A percentile compares a stretch with the other conserved stretches of the same genome.
Conservation (phyloP, 2,329 filamentous ascomycete species). For the Monilinia aucupariae region DNA sequence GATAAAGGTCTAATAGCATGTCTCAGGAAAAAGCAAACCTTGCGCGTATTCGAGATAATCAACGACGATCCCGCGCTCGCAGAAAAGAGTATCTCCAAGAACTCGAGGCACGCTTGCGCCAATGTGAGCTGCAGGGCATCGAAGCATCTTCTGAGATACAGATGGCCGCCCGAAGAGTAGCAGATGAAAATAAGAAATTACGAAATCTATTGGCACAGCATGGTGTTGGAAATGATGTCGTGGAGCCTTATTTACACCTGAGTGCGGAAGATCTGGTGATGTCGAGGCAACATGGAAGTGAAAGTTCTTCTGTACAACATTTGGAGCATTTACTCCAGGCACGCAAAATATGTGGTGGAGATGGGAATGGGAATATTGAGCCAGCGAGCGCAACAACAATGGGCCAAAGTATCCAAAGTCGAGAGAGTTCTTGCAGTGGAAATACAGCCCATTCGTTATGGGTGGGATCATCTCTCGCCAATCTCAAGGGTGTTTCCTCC, state of each 20-base stretch:
- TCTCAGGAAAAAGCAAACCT: constrained; percentile 34
- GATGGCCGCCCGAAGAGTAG: constrained; percentile 60
- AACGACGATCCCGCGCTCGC: constrained; percentile 67
- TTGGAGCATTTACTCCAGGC: constrained; percentile 30
- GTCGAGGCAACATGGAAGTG: constrained; percentile 17
- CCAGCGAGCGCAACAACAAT: background rate
- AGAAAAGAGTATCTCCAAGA: constrained; percentile 68
- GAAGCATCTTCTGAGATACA: constrained; percentile 69
- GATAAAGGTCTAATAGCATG: background rate
- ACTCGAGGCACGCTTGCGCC: constrained; percentile 58
- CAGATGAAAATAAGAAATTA: constrained; percentile 63
- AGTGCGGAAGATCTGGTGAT: constrained; percentile 18
- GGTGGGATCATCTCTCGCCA: constrained; percentile 14
- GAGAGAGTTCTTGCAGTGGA: constrained; percentile 27
- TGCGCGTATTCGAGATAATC: constrained; percentile 68
- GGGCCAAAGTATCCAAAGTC: constrained; percentile 17
- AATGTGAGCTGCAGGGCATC: constrained; percentile 59
- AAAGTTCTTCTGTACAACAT: constrained; percentile 25
- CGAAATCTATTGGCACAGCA: constrained; percentile 52
- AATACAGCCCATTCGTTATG: constrained; percentile 27
- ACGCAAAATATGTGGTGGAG: constrained; percentile 25
- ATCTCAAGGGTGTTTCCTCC: constrained; percentile 18
- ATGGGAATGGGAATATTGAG: constrained; percentile 22
- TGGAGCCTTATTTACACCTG: constrained; percentile 36
- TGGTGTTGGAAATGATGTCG: constrained; percentile 52